phyloP scores from a whole-genome alignment of 495 filamentous ascomycete species.

The Cairneyella variabilis region DNA sequence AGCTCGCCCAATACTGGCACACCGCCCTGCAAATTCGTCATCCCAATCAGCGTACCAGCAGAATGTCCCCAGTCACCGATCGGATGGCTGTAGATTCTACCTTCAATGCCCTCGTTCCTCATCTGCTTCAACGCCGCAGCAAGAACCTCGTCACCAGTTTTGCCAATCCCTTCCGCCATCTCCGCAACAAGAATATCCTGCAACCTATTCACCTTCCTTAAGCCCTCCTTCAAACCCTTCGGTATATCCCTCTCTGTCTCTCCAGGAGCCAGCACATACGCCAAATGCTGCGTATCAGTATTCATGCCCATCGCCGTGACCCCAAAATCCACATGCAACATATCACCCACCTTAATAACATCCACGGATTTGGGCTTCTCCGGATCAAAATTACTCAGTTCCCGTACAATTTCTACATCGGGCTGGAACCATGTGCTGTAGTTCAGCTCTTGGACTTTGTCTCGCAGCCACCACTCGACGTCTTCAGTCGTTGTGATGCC shows the following conservation, averaged over 20 bases:
- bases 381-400: neutral
- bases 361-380: slow-evolving; percentile 12
- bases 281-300: slow-evolving; percentile 46
- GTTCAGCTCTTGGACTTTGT: slow-evolving; percentile 40
- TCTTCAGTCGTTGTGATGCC: slow-evolving; percentile 41
- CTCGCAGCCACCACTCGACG: slow-evolving; percentile 45
- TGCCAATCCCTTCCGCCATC: slow-evolving; percentile 37
- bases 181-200: slow-evolving; percentile 42
- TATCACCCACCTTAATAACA: slow-evolving; percentile 37
- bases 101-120: slow-evolving; percentile 37
- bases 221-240: slow-evolving; percentile 32
- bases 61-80: slow-evolving; percentile 48
- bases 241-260: slow-evolving; percentile 38
- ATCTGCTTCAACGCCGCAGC: slow-evolving; percentile 32
- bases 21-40: slow-evolving; percentile 41
- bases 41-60: slow-evolving; percentile 42
- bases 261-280: slow-evolving; percentile 40
- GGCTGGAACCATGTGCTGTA: slow-evolving; percentile 49
- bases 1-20: slow-evolving; percentile 41
- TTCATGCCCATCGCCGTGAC: slow-evolving; percentile 43
- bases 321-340: slow-evolving; percentile 46
- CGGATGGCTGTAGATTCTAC: slow-evolving; percentile 43
- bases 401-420: slow-evolving; percentile 34
- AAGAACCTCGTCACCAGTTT: slow-evolving; percentile 41
- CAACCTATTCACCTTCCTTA: slow-evolving; percentile 39